A percentile compares a stretch with the other conserved stretches of the same genome.
Evolutionary conservation across 2,329 filamentous ascomycete genomes (phyloP).

Genomic region (Claviceps capensis): DNA sequence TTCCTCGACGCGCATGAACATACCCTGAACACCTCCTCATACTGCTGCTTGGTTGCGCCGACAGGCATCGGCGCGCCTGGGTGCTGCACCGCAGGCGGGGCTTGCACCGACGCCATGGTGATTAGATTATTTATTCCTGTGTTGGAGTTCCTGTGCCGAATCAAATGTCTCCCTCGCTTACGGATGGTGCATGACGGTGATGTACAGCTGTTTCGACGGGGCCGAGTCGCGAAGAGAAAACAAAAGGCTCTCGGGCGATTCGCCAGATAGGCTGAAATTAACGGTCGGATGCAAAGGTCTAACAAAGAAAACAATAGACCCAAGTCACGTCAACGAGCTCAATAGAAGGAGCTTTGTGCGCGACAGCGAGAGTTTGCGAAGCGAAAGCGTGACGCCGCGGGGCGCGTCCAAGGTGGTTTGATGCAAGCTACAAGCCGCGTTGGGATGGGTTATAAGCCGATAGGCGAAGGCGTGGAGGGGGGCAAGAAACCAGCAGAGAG

Average conservation of each 20-base stretch:
- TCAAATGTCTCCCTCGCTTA: conserved; percentile 10
- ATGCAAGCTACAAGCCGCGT: conserved; percentile 5
- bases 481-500: conserved; percentile 3
- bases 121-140: conserved; percentile 8
- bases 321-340: conserved; percentile 14
- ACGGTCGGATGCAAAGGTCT: conserved; percentile 1
- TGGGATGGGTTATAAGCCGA: conserved; percentile 3
- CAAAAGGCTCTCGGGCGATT: not conserved
- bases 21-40: conserved; percentile 62
- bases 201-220: conserved; percentile 6
- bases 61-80: conserved; percentile 48
- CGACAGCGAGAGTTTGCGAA: conserved; percentile 6
- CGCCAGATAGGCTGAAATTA: not conserved
- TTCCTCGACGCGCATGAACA: conserved; percentile 14
- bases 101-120: conserved; percentile 71
- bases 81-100: conserved; percentile 54
- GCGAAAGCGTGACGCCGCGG: conserved; percentile 12
- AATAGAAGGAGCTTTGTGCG: conserved; percentile 8
- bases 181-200: conserved; percentile 26
- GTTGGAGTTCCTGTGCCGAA: not conserved
- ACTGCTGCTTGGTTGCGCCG: conserved; percentile 61
- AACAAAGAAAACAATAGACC: not conserved
- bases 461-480: conserved; percentile 9
- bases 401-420: conserved; percentile 13
- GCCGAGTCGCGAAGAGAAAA: not conserved